Conservation (phyloP, 2,329 filamentous ascomycete species). For the Verticillium zaregamsianum region DNA sequence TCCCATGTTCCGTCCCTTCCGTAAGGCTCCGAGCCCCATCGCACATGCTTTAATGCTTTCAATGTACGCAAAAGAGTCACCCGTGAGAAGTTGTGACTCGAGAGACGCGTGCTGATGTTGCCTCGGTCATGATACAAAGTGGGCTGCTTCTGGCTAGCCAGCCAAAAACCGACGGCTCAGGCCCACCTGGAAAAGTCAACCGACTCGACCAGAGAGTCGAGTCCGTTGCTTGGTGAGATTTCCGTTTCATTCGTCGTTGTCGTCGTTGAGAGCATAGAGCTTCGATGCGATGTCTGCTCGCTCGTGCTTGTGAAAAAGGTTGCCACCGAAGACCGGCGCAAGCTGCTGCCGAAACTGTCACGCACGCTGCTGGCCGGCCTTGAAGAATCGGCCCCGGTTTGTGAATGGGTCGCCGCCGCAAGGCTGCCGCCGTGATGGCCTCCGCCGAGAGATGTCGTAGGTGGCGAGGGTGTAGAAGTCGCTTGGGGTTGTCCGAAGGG, state of each 20-base stretch:
- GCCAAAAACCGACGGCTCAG: conserved; percentile 12
- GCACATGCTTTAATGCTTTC: background rate
- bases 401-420: conserved; percentile 1
- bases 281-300: conserved; percentile 54
- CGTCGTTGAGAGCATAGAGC: conserved; percentile 49
- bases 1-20: conserved; percentile 1
- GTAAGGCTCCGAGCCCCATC: conserved; percentile 6
- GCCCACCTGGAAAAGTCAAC: conserved; percentile 36
- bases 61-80: background rate
- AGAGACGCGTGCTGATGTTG: background rate
- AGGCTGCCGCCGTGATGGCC: conserved; percentile 13
- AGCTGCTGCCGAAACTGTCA: conserved; percentile 55
- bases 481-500: conserved; percentile 28
- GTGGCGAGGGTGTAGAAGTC: conserved; percentile 20
- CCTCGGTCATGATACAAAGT: background rate
- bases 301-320: conserved; percentile 58
- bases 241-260: conserved; percentile 54
- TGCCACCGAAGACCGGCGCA: conserved; percentile 60
- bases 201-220: conserved; percentile 28
- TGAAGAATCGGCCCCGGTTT: conserved; percentile 21
- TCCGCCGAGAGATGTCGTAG: conserved; percentile 24
- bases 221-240: conserved; percentile 24
- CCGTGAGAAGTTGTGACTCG: background rate
- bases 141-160: background rate
- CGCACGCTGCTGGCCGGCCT: conserved; percentile 47